Conservation (phyloP, 495 filamentous ascomycete genomes). For the Extremus antarcticus region DNA sequence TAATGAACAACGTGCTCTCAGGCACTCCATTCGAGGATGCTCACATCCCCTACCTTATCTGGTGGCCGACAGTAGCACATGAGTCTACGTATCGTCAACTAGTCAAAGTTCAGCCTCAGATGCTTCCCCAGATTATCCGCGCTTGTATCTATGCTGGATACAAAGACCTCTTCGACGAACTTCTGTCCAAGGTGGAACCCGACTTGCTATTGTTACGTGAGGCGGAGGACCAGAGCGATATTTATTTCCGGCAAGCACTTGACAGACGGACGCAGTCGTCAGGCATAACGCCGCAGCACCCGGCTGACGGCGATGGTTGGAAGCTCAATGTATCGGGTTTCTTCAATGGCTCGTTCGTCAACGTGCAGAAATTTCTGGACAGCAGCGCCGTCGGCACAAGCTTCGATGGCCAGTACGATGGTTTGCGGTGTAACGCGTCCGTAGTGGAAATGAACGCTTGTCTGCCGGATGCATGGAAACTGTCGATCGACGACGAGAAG, state of each 20-base stretch:
- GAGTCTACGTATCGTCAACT: background rate
- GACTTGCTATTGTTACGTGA: background rate
- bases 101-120: background rate
- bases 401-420: background rate
- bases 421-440: background rate
- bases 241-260: background rate
- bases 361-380: background rate
- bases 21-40: background rate
- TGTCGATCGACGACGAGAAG: background rate
- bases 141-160: background rate
- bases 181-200: background rate
- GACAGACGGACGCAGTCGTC: background rate
- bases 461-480: background rate
- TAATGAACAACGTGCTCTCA: slow-evolving; percentile 8
- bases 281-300: background rate
- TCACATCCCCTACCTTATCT: slow-evolving; percentile 3
- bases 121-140: background rate
- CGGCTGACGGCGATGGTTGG: background rate
- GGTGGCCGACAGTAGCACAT: background rate
- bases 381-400: background rate
- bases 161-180: background rate
- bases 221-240: background rate
- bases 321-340: background rate
- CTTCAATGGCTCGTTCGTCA: background rate
- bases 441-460: background rate